Base-by-base conservation (phyloP, 768 basidiomycete genomes). In the Suillus americanus region DNA sequence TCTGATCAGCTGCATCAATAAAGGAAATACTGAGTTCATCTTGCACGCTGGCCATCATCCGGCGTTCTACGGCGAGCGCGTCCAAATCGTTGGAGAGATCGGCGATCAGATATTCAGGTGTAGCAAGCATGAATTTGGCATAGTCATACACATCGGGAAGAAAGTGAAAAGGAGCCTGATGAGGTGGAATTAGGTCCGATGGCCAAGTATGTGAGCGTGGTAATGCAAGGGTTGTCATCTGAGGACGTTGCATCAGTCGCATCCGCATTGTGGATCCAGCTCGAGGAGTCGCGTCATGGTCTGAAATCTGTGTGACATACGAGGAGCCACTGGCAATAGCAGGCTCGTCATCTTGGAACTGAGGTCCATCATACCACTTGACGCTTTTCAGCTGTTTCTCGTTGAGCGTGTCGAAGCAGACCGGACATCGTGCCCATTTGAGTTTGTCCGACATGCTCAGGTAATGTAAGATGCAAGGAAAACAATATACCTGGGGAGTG, bases 51-150 rank as follows among this genome's bases (percentile, higher is more conserved):
- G 81, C 69, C 62, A 97, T 79, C 9, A 83, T 78, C 30, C 86
- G 83, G 53, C 89, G 85, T 77, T 99, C 97, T 0, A 80, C 69
- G 2, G 80, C 84, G 3, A 99, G 82, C 63, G 91, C 89, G 40
- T 86, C 85, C 35, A 95, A 76, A 65, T 99, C 92, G 53, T 77
- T 80, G 3, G 85, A 82, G 14, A 99, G 85, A 72, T 94, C 90
- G 20, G 83, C 73, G 48, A 91, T 82, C 64, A 99, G 84, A 75
- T 96, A 92, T 2, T 85, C 82, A 1, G 97, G 94, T 0, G 95
- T 94, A 23, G 94, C 95, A 30, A 99, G 87, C 95, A 99, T 97
- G 80, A 99, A 97, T 72, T 94, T 95, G 23, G 95, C 85, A 75
- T 91, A 97, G 45, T 80, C 79, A 67, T 89, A 88, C 46, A 97